Percentiles rank a stretch among this genome's conserved stretches.
phyloP scores from a whole-genome alignment of 345 rosid species.

The Citrus australasica region DNA sequence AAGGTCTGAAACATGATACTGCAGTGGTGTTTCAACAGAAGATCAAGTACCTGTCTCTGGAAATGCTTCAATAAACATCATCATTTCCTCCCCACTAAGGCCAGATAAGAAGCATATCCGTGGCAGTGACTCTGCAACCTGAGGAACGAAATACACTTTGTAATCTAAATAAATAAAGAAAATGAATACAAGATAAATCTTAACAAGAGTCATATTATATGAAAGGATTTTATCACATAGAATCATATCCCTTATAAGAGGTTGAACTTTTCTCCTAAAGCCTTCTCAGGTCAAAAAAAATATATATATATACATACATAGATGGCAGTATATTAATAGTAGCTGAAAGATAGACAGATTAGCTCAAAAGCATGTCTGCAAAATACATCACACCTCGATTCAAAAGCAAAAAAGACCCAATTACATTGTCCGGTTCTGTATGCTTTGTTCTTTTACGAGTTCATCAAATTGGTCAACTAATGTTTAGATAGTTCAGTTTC shows the following conservation, averaged over 20 bases:
- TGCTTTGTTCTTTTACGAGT: background rate
- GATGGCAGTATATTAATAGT: background rate
- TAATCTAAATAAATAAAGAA: background rate
- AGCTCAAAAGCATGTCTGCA: background rate
- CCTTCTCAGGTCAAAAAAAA: background rate
- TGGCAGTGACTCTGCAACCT: slow-evolving; percentile 66
- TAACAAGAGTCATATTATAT: background rate
- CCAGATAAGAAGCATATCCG: slow-evolving; percentile 86
- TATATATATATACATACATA: background rate
- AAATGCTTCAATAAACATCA: slow-evolving; percentile 91
- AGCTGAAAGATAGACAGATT: background rate
- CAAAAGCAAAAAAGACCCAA: background rate
- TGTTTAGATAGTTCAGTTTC: background rate
- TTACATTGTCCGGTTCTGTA: background rate
- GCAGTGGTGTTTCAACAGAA: too few species aligned
- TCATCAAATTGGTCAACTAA: background rate
- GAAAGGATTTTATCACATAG: background rate
- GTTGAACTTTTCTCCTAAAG: background rate
- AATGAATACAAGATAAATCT: background rate
- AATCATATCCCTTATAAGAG: background rate
- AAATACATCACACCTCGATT: background rate
- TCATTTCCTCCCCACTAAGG: slow-evolving; percentile 88
- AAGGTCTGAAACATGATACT: too few species aligned
- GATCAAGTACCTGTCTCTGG: slow-evolving; percentile 58
- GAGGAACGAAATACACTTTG: slow-evolving; percentile 6